A percentile compares a stretch with the other conserved stretches of the same genome.
phyloP scores from a whole-genome alignment of 768 basidiomycete species.

The Tulasnella sp. region DNA sequence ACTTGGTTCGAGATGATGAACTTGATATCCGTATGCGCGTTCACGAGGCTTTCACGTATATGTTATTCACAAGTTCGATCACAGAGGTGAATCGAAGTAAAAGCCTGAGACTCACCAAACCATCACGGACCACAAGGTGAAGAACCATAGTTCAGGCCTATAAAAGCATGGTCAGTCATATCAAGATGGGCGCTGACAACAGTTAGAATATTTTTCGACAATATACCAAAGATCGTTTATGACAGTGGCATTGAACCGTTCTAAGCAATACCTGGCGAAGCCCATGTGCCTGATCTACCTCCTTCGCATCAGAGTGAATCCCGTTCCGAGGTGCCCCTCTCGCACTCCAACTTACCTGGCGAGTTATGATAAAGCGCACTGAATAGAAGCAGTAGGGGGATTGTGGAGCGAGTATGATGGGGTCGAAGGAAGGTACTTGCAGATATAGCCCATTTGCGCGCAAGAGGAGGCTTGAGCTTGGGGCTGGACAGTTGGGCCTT shows the following conservation, averaged over 20 bases:
- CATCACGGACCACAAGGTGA: slow-evolving; percentile 50
- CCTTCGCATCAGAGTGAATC: too few relatives aligned
- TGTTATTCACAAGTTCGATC: not conserved
- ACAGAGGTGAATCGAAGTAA: not conserved
- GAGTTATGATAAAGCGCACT: too few relatives aligned
- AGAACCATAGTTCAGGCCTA: slow-evolving; percentile 35
- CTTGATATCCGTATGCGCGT: slow-evolving; percentile 24
- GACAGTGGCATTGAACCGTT: slow-evolving; percentile 45
- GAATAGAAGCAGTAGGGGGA: too few relatives aligned
- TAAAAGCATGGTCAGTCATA: not conserved
- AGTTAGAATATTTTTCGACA: not conserved
- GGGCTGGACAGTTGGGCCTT: too few relatives aligned
- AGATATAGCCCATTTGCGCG: too few relatives aligned
- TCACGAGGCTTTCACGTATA: slow-evolving; percentile 48
- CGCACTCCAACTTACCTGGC: too few relatives aligned
- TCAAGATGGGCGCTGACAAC: not conserved
- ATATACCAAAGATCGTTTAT: slow-evolving; percentile 30
- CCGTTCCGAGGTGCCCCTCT: too few relatives aligned
- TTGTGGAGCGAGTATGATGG: too few relatives aligned
- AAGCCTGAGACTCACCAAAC: slow-evolving; percentile 19
- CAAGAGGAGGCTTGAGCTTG: too few relatives aligned
- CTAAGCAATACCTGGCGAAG: slow-evolving; percentile 33
- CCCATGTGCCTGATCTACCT: too few relatives aligned
- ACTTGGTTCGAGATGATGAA: slow-evolving; percentile 45
- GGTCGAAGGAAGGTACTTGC: too few relatives aligned